Evolutionary conservation across 2,329 filamentous ascomycete species (phyloP).

Genomic region (Cryoendolithus antarcticus): DNA sequence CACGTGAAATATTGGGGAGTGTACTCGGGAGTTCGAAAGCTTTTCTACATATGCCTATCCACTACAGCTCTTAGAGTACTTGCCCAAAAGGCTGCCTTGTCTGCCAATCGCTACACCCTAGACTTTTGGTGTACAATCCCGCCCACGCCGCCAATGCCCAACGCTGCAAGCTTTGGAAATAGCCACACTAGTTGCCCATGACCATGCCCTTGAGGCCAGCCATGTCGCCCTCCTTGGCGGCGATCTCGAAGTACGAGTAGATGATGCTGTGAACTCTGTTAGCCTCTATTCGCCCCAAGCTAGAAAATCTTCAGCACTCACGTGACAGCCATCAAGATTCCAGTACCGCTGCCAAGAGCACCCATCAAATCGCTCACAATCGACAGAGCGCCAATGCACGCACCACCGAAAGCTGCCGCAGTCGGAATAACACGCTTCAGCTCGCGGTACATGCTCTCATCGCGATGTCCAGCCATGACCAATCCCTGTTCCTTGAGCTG

Average conservation of each 20-base stretch:
- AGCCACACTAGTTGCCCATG: constrained; percentile 10
- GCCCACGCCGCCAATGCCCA: too few relatives aligned
- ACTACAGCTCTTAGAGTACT: too few relatives aligned
- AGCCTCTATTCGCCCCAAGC: constrained; percentile 6
- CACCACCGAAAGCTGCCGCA: constrained; percentile 94
- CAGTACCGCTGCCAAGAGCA: constrained; percentile 88
- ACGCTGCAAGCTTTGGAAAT: too few relatives aligned
- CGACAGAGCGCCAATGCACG: constrained; percentile 94
- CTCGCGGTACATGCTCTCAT: constrained; percentile 99
- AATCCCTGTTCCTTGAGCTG: constrained; percentile 99
- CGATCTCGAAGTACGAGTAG: constrained; percentile 99
- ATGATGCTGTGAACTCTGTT: constrained; percentile 61
- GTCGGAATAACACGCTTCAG: constrained; percentile 98
- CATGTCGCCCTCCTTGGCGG: constrained; percentile 95
- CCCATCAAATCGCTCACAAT: constrained; percentile 92
- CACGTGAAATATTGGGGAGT: too few relatives aligned
- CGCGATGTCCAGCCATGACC: constrained; percentile 98
- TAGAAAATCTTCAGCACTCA: constrained; percentile 42
- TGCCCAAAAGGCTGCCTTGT: too few relatives aligned
- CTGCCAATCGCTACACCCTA: too few relatives aligned
- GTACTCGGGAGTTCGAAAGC: too few relatives aligned
- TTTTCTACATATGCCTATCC: too few relatives aligned
- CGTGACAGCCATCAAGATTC: constrained; percentile 97
- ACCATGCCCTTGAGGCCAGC: constrained; percentile 60
- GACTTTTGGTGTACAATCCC: too few relatives aligned